Percentiles rank a stretch among this genome's conserved stretches.
Evolutionary conservation across 192 early-diverging fungal genomes (phyloP).

Genomic region (Allomyces javanicus): DNA sequence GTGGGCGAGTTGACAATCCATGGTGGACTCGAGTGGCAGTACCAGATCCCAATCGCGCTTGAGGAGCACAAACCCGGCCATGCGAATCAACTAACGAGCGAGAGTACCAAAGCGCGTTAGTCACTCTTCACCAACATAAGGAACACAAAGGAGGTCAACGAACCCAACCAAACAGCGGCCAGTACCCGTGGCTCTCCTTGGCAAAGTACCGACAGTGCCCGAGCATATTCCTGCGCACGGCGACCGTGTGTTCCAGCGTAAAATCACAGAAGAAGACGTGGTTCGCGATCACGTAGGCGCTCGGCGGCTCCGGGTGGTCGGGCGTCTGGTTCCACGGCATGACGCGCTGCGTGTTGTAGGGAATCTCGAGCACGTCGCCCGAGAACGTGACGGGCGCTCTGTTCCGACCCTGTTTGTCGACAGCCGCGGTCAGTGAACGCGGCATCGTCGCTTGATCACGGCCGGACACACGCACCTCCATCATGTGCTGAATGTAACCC

Average conservation of each 20-base stretch:
- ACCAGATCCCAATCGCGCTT: background rate
- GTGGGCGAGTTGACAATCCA: no score
- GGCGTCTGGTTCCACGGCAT: background rate
- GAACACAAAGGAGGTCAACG: background rate
- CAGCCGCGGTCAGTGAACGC: background rate
- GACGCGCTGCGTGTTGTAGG: background rate
- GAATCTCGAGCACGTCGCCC: background rate
- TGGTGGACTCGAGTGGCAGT: no score
- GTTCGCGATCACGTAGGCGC: background rate
- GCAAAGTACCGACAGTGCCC: background rate
- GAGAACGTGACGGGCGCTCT: background rate
- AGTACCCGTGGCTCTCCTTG: background rate
- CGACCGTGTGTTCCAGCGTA: background rate
- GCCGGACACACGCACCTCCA: background rate
- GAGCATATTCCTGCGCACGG: background rate
- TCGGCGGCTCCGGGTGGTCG: background rate
- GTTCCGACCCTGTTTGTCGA: background rate
- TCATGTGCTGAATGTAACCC: background rate
- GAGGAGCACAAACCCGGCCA: background rate
- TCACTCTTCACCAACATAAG: background rate
- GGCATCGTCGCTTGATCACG: background rate
- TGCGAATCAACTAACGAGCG: background rate
- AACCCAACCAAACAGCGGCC: background rate
- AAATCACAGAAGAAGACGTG: background rate
- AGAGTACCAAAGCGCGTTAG: background rate